phyloP scores from a whole-genome alignment of 2,329 filamentous ascomycete species.

The Huntiella moniliformis region DNA sequence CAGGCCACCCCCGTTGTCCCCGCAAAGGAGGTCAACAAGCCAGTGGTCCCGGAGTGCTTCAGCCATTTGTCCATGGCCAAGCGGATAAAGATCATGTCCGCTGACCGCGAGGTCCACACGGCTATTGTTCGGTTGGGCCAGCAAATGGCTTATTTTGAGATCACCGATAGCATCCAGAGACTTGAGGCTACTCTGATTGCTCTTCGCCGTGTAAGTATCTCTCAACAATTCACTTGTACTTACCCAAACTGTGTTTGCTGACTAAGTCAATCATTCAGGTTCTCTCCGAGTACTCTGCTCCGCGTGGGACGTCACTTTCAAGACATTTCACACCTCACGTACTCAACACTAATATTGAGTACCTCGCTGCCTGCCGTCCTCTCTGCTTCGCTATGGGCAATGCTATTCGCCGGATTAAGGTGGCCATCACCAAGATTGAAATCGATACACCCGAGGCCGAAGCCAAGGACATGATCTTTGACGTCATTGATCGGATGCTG shows the following conservation, averaged over 20 bases:
- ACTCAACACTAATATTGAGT: conserved; percentile 88
- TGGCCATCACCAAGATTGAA: conserved; percentile 78
- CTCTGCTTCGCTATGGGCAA: conserved; percentile 96
- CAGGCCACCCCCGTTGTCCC: conserved; percentile 21
- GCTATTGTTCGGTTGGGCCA: conserved; percentile 70
- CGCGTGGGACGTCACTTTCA: conserved; percentile 63
- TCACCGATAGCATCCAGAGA: conserved; percentile 77
- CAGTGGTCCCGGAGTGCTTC: conserved; percentile 52
- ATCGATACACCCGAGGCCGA: conserved; percentile 65
- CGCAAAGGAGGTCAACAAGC: conserved; percentile 31
- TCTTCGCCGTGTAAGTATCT: conserved; percentile 58
- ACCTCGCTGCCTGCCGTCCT: conserved; percentile 80
- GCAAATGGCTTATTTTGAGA: conserved; percentile 73
- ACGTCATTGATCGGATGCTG: conserved; percentile 76
- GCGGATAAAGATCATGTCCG: conserved; percentile 32
- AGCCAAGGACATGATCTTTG: conserved; percentile 60
- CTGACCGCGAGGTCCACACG: conserved; percentile 69
- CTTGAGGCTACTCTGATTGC: conserved; percentile 74
- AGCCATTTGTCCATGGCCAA: conserved; percentile 60
- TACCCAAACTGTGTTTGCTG: background rate
- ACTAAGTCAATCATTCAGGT: conserved; percentile 34
- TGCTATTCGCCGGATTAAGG: conserved; percentile 84
- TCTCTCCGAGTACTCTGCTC: conserved; percentile 82
- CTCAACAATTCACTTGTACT: background rate
- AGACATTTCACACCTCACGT: conserved; percentile 83